Evolutionary conservation across 148 eudicot genomes (phyloP), one percentile per base, ranked within the genome.

Genomic region (Chenopodium berlandieri): DNA sequence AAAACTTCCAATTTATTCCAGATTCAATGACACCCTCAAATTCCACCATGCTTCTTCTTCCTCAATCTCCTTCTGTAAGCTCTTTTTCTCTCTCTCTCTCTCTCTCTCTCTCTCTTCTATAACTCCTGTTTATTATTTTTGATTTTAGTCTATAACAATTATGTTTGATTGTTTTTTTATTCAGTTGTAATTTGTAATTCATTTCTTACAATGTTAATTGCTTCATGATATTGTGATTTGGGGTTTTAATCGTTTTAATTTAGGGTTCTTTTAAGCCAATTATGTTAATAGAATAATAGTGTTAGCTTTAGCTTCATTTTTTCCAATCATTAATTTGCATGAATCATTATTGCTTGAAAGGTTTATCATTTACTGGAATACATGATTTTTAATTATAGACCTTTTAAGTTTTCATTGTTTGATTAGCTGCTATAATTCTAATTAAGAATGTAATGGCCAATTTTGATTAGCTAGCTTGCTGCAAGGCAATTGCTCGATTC

Each of bases 61-160:
- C 52, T 74, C 63, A 6, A n/a, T 25, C 63, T 74, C 77, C 63
- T 74, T 73, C 31, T 48, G 77, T 50, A 74, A 74, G 63, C 30
- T 27, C 30, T 27, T 47, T 48, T 0, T n/a, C 32, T 50, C 37
- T 25, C 63, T 74, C 9, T 30, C 4, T 50, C 14, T 73, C 2
- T n/a, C 32, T 50, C 37, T 25, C 63, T 74, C 9, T 30, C 4
- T 50, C 14, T 73, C 12, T 10, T 72, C 5, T 46, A 1, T 2
- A 19, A 7, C 4, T 50, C 63, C 27, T 48, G 77, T 74, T 71
- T 74, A 40, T 71, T 37, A 16, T 71, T 27, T 27, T 40, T 22
- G n/a, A 22, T 40, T 16, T 14, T 4, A 16, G 23, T 0, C 5
- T 74, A 44, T 74, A 19, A 50, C 6, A 14, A 10, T 74, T 52